phyloP scores from a whole-genome alignment of 495 filamentous ascomycete genomes.

The Stereocaulon alpinum region DNA sequence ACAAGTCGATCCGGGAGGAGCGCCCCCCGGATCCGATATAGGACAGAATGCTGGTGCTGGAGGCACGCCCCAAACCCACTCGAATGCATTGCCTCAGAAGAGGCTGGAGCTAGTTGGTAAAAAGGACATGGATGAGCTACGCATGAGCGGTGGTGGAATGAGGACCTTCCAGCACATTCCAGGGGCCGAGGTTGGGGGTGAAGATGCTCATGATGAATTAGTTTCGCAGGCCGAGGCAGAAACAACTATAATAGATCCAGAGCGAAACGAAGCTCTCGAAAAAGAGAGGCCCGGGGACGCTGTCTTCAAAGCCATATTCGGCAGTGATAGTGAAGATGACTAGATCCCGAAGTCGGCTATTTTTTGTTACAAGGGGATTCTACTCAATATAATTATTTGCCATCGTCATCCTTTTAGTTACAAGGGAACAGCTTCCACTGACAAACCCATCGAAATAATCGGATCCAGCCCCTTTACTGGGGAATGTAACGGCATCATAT shows the following conservation, averaged over 20 bases:
- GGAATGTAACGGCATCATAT: too few species aligned
- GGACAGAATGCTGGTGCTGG: constrained; percentile 15
- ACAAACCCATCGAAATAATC: too few species aligned
- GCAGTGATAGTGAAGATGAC: constrained; percentile 72
- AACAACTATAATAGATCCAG: constrained; percentile 52
- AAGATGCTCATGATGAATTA: constrained; percentile 4
- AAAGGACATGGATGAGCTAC: constrained; percentile 43
- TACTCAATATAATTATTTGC: neutral
- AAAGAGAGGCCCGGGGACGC: constrained; percentile 71
- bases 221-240: constrained; percentile 11
- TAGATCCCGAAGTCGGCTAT: neutral
- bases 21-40: constrained; percentile 19
- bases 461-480: too few species aligned
- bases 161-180: neutral
- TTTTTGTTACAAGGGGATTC: neutral
- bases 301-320: constrained; percentile 93
- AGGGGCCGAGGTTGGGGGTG: constrained; percentile 8
- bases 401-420: too few species aligned
- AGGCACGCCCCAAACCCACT: constrained; percentile 6
- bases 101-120: constrained; percentile 35
- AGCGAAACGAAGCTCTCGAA: constrained; percentile 79
- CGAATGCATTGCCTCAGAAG: constrained; percentile 19
- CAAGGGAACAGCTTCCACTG: neutral
- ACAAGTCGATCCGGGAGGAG: constrained; percentile 44
- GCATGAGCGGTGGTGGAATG: constrained; percentile 31